Evolutionary conservation across 2,329 filamentous ascomycete genomes (phyloP).

Genomic region (Metarhizium humberi): DNA sequence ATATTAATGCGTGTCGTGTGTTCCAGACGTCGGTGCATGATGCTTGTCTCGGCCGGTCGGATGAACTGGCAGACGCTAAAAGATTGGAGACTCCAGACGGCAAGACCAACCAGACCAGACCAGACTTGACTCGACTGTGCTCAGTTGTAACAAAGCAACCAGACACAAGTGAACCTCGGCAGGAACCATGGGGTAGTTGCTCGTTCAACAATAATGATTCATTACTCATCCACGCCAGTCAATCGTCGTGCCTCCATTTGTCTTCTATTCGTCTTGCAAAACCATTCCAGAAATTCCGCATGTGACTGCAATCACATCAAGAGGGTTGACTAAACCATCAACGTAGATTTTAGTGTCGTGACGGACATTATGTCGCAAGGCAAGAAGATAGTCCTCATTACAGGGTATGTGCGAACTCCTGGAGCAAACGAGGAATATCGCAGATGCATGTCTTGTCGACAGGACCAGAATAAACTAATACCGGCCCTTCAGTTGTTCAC

Average conservation of each 20-base stretch:
- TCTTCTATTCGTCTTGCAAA: no score
- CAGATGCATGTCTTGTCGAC: no score
- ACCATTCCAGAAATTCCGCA: no score
- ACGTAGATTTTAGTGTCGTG: no score
- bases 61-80: background rate
- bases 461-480: background rate
- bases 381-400: constrained; percentile 37
- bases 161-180: background rate
- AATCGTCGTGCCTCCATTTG: background rate
- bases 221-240: background rate
- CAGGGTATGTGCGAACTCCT: constrained; percentile 26
- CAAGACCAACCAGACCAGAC: background rate
- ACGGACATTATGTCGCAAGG: constrained; percentile 11
- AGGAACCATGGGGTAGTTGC: background rate
- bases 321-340: background rate
- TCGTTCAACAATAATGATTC: background rate
- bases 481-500: constrained; percentile 36
- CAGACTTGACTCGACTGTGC: background rate
- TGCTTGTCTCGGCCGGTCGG: background rate
- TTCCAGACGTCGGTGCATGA: background rate
- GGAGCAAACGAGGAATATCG: no score
- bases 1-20: background rate
- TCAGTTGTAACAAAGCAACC: background rate
- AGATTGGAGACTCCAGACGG: background rate
- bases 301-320: background rate